These are phyloP conservation scores for Sugiyamaella xylanicola DNA, from an alignment of 1,139 yeast genomes.

Conservation along the genomic window DNA sequence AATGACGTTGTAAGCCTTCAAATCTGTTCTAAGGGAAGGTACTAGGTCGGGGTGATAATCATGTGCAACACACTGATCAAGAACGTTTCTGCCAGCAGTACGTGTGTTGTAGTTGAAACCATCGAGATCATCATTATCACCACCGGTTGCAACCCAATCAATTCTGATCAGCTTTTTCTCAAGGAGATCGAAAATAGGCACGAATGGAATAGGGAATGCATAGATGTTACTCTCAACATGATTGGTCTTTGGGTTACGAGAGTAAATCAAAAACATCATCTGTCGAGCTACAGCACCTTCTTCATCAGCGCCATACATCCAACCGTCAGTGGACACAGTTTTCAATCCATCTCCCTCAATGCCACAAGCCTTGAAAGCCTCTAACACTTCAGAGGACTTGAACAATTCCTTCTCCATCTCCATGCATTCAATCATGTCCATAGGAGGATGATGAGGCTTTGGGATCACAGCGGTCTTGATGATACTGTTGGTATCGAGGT, in stretches of 20 bases:
- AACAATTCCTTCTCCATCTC: slow-evolving; percentile 67
- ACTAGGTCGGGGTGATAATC: slow-evolving; percentile 53
- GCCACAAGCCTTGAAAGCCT: slow-evolving; percentile 58
- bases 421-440: slow-evolving; percentile 67
- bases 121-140: slow-evolving; percentile 56
- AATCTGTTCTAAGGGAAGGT: slow-evolving; percentile 46
- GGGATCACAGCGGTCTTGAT: slow-evolving; percentile 61
- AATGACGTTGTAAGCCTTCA: slow-evolving; percentile 72
- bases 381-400: slow-evolving; percentile 67
- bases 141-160: slow-evolving; percentile 68
- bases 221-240: slow-evolving; percentile 84
- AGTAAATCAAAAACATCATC: slow-evolving; percentile 75
- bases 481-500: slow-evolving; percentile 59
- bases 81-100: slow-evolving; percentile 63
- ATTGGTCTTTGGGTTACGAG: slow-evolving; percentile 56
- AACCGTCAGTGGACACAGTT: slow-evolving; percentile 77
- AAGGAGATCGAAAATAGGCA: slow-evolving; percentile 75
- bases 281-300: slow-evolving; percentile 75
- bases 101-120: slow-evolving; percentile 42
- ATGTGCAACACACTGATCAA: slow-evolving; percentile 69
- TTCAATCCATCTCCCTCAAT: slow-evolving; percentile 51
- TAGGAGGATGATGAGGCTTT: slow-evolving; percentile 70
- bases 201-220: slow-evolving; percentile 78
- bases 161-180: slow-evolving; percentile 69
- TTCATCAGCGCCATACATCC: slow-evolving; percentile 92